These are phyloP conservation scores for Debaryomyces prosopidis DNA, from an alignment of 805 yeast genomes.

Conservation along the genomic window DNA sequence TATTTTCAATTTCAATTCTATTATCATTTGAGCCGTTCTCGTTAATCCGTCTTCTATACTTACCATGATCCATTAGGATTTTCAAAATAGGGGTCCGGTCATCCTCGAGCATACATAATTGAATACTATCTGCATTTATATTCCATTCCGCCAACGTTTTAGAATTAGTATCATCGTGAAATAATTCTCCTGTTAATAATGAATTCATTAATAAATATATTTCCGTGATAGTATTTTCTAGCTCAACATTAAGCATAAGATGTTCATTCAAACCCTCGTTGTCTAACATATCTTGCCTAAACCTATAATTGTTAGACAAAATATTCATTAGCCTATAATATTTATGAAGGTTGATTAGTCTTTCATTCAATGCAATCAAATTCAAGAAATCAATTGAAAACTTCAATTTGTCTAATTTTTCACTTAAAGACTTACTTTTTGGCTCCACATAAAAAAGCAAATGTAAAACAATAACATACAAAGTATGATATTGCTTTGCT, in stretches of 20 bases:
- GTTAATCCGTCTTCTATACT: slow-evolving; percentile 30
- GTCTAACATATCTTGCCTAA: slow-evolving; percentile 49
- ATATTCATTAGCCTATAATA: slow-evolving; percentile 42
- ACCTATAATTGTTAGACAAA: slow-evolving; percentile 48
- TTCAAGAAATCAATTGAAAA: slow-evolving; percentile 73
- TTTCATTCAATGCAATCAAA: slow-evolving; percentile 45
- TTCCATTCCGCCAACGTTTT: slow-evolving; percentile 32
- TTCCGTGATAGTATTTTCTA: slow-evolving; percentile 35
- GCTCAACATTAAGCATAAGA: slow-evolving; percentile 32
- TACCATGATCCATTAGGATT: slow-evolving; percentile 35
- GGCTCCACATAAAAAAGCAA: slow-evolving; percentile 78
- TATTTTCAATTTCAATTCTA: slow-evolving; percentile 32
- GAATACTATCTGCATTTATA: slow-evolving; percentile 40
- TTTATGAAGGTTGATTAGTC: slow-evolving; percentile 51
- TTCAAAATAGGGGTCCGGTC: slow-evolving; percentile 41
- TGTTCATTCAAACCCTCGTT: slow-evolving; percentile 50
- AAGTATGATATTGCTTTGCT: slow-evolving; percentile 68
- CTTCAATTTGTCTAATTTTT: slow-evolving; percentile 62
- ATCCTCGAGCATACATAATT: slow-evolving; percentile 42
- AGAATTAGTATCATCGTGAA: slow-evolving; percentile 15
- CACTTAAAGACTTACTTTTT: slow-evolving; percentile 52
- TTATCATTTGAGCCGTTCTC: slow-evolving; percentile 45
- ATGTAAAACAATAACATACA: slow-evolving; percentile 62
- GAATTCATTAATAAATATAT: slow-evolving; percentile 37
- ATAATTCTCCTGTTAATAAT: slow-evolving; percentile 34